These are phyloP conservation scores for Boletus reticuloceps DNA, from an alignment of 768 basidiomycete species.

Conservation along the genomic window DNA sequence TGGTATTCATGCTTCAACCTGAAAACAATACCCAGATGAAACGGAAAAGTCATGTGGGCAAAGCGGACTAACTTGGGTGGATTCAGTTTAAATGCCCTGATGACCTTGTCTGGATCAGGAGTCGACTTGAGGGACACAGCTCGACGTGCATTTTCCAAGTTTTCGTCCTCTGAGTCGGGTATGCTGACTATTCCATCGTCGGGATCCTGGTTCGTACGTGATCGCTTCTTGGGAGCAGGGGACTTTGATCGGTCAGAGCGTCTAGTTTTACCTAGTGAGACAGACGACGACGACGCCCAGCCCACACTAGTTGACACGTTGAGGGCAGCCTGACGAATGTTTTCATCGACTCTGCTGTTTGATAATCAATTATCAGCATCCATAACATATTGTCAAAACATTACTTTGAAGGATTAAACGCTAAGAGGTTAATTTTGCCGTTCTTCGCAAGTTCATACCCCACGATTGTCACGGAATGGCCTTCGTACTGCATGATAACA, in stretches of 20 bases:
- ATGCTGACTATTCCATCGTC: conserved; percentile 31
- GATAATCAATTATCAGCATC: neutral
- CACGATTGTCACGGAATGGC: conserved; percentile 85
- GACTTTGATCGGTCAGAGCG: conserved; percentile 21
- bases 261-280: conserved; percentile 19
- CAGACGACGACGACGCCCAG: conserved; percentile 9
- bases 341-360: conserved; percentile 11
- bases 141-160: neutral
- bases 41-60: neutral
- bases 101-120: conserved; percentile 32
- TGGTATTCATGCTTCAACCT: conserved; percentile 62
- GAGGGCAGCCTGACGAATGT: conserved; percentile 22
- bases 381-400: conserved; percentile 12
- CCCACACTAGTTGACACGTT: conserved; percentile 2
- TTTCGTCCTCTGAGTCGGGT: conserved; percentile 15
- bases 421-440: conserved; percentile 60
- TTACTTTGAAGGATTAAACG: conserved; percentile 77
- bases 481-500: conserved; percentile 75
- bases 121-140: neutral
- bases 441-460: conserved; percentile 71
- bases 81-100: conserved; percentile 52
- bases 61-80: conserved; percentile 38
- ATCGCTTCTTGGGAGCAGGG: conserved; percentile 28
- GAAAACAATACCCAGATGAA: neutral
- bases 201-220: conserved; percentile 12